phyloP scores from a whole-genome alignment of 1,284 basidiomycete genomes.

The Sutorius eximius region DNA sequence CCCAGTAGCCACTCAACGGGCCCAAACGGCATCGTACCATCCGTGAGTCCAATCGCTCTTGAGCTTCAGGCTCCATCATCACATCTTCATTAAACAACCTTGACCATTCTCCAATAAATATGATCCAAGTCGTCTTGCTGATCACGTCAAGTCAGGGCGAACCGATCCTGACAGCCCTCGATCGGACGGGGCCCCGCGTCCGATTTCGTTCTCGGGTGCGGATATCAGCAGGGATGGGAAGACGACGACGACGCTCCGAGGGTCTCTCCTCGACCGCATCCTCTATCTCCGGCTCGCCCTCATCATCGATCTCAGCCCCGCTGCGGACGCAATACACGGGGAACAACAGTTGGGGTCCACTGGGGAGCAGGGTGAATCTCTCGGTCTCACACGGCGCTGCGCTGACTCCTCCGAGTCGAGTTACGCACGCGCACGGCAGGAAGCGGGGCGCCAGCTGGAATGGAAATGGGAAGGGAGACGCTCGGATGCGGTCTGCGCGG shows the following conservation, averaged over 20 bases:
- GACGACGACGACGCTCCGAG: slow-evolving; percentile 27
- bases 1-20: neutral
- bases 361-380: slow-evolving; percentile 54
- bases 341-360: slow-evolving; percentile 52
- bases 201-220: slow-evolving; percentile 58
- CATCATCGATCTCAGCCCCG: slow-evolving; percentile 73
- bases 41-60: slow-evolving; percentile 16
- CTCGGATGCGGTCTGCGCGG: slow-evolving; percentile 1
- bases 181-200: slow-evolving; percentile 39
- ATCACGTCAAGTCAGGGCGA: slow-evolving; percentile 20
- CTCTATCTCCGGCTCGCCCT: slow-evolving; percentile 58
- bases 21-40: neutral
- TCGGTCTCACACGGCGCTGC: slow-evolving; percentile 18
- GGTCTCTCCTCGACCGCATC: slow-evolving; percentile 39
- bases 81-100: neutral
- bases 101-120: neutral
- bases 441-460: neutral
- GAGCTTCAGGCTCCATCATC: neutral
- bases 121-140: slow-evolving; percentile 2
- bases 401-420: neutral
- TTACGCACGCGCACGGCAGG: neutral
- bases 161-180: slow-evolving; percentile 1
- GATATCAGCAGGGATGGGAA: slow-evolving; percentile 49
- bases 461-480: neutral
- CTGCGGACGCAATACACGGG: slow-evolving; percentile 57